Conservation (phyloP, 192 early-diverging fungal genomes). For the Piromyces finnis region DNA sequence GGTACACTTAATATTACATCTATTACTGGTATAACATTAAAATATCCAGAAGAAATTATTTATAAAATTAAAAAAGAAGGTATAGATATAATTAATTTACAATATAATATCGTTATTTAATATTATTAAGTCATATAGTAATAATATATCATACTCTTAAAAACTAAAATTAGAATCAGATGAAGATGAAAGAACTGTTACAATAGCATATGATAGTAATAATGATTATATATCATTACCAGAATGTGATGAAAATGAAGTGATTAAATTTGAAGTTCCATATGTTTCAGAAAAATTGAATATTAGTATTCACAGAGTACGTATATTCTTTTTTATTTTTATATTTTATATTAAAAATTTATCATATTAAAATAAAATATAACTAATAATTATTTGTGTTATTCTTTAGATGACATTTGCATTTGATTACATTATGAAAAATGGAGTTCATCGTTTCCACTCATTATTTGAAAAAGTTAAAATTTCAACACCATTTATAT, state of each 20-base stretch:
- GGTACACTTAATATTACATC: not conserved
- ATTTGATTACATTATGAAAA: conserved; percentile 13
- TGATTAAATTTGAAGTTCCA: conserved; percentile 18
- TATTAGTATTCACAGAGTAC: not conserved
- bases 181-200: conserved; percentile 1
- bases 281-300: conserved; percentile 10
- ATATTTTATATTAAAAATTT: too few species aligned
- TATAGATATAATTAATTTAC: conserved; percentile 6
- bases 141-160: not conserved
- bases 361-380: too few species aligned
- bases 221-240: conserved; percentile 18
- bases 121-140: not conserved
- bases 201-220: conserved; percentile 3
- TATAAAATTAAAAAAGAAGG: conserved; percentile 2
- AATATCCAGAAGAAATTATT: not conserved
- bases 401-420: conserved; percentile 19
- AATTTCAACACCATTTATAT: conserved; percentile 22
- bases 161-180: conserved; percentile 4
- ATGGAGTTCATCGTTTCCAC: conserved; percentile 15
- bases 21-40: not conserved
- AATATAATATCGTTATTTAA: not conserved
- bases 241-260: conserved; percentile 8
- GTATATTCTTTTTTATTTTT: not conserved
- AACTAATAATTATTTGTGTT: too few species aligned
- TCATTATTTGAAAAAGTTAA: conserved; percentile 24